Evolutionary conservation across 1,139 yeast species (phyloP).

Genomic region (Hansenula sp.): DNA sequence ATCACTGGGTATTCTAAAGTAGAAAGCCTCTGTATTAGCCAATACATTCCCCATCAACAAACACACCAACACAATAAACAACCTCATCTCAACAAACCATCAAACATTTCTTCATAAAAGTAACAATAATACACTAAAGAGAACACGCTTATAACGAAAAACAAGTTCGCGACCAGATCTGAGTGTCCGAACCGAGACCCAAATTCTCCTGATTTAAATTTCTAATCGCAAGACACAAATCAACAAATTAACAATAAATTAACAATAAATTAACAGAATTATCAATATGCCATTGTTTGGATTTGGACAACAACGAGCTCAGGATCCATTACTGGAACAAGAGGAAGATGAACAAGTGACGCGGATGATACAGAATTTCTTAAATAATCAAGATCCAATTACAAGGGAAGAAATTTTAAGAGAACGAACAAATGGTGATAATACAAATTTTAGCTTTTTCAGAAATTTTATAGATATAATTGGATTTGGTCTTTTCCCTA

Average conservation of each 20-base stretch:
- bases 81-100: too few relatives aligned
- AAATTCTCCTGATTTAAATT: too few relatives aligned
- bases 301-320: neutral
- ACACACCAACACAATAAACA: neutral
- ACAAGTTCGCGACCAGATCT: too few relatives aligned
- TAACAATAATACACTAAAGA: too few relatives aligned
- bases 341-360: neutral
- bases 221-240: too few relatives aligned
- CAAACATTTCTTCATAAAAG: too few relatives aligned
- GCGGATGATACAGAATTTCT: neutral
- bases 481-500: constrained; percentile 10
- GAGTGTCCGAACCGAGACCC: too few relatives aligned
- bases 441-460: neutral
- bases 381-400: neutral
- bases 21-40: constrained; percentile 18
- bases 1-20: constrained; percentile 3
- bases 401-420: neutral
- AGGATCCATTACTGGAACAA: too few relatives aligned
- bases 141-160: too few relatives aligned
- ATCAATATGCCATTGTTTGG: neutral
- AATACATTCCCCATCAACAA: neutral
- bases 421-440: neutral
- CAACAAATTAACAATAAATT: too few relatives aligned
- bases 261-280: too few relatives aligned
- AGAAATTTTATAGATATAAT: constrained; percentile 3